Conservation (phyloP, 2,329 filamentous ascomycete genomes). For the Colletotrichum euphorbiae region DNA sequence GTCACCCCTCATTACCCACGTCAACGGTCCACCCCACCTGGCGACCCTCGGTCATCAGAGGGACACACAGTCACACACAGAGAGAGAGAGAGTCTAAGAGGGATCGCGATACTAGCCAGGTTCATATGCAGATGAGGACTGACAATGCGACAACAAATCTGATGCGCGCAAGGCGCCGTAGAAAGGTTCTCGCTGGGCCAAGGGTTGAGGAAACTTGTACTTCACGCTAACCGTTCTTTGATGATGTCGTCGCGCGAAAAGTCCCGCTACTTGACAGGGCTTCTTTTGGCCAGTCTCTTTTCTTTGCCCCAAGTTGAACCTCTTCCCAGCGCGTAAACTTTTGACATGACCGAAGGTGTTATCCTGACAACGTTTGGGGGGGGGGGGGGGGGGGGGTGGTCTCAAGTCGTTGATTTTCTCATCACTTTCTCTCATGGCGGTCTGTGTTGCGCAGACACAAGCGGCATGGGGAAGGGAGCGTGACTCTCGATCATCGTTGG, state of each 20-base stretch:
- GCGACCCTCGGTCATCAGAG: conserved; percentile 28
- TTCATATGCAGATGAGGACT: conserved; percentile 35
- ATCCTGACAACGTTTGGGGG: conserved; percentile 17
- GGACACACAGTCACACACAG: no score
- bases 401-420: conserved; percentile 21
- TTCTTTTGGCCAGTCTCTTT: conserved; percentile 16
- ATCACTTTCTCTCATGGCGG: conserved; percentile 13
- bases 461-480: neutral
- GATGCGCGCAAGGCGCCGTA: conserved; percentile 32
- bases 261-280: conserved; percentile 14
- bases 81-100: no score
- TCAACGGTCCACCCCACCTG: conserved; percentile 12
- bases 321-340: conserved; percentile 16
- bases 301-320: conserved; percentile 5
- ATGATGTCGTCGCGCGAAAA: conserved; percentile 33
- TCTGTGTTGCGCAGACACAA: conserved; percentile 19
- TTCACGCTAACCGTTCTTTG: conserved; percentile 35
- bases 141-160: conserved; percentile 32
- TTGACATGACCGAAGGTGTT: conserved; percentile 1
- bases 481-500: conserved; percentile 22
- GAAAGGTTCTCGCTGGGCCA: conserved; percentile 18
- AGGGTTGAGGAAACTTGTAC: conserved; percentile 18
- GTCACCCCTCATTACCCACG: conserved; percentile 14
- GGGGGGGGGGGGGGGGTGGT: no score
- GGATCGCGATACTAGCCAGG: conserved; percentile 27